phyloP scores from a whole-genome alignment of 345 rosid species.

The Chamaenerion angustifolium region DNA sequence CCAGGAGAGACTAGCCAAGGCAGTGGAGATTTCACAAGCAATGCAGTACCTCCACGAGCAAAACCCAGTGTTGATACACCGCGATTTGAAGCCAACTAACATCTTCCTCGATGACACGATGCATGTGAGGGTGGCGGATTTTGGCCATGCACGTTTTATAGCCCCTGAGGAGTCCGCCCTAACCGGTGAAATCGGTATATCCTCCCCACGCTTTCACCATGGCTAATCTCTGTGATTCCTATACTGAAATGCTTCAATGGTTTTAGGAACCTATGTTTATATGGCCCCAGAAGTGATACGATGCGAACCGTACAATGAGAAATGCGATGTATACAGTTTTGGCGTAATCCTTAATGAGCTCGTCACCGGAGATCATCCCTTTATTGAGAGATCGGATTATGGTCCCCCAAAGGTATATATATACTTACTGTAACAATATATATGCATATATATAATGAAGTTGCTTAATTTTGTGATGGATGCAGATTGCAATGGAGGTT shows the following conservation, averaged over 20 bases:
- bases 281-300: slow-evolving; percentile 54
- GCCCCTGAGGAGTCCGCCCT: slow-evolving; percentile 34
- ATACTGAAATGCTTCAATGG: no score
- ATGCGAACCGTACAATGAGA: slow-evolving; percentile 47
- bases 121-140: slow-evolving; percentile 48
- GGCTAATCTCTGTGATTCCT: no score
- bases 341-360: slow-evolving; percentile 39
- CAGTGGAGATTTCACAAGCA: slow-evolving; percentile 46
- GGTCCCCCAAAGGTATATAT: slow-evolving; percentile 37
- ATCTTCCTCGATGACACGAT: slow-evolving; percentile 36
- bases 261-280: slow-evolving; percentile 44
- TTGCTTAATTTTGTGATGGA: not conserved
- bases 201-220: no score
- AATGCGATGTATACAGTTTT: slow-evolving; percentile 46
- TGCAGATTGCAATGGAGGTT: slow-evolving; percentile 43
- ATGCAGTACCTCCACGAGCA: slow-evolving; percentile 61
- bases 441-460: no score
- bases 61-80: slow-evolving; percentile 36
- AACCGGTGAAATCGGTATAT: slow-evolving; percentile 47
- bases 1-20: slow-evolving; percentile 21
- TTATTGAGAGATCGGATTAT: slow-evolving; percentile 17
- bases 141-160: slow-evolving; percentile 50
- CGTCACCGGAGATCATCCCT: slow-evolving; percentile 33
- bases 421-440: not conserved
- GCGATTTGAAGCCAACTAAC: slow-evolving; percentile 59